A percentile compares a stretch with the other conserved stretches of the same genome.
Evolutionary conservation across 805 yeast species (phyloP).

Genomic region (Candida glaebosa): DNA sequence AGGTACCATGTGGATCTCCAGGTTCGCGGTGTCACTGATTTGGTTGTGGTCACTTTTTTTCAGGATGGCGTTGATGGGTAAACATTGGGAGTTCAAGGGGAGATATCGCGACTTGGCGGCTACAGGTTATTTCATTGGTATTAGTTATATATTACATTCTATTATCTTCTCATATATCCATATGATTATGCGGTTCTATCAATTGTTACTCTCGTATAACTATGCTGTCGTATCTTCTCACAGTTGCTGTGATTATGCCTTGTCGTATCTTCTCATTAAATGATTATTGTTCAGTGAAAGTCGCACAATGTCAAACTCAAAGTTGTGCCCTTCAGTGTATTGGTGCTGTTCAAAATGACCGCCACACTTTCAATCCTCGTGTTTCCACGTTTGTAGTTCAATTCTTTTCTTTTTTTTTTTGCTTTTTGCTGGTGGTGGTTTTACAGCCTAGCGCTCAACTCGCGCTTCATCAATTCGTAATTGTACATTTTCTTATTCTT

Average conservation of each 20-base stretch:
- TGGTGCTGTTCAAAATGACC: too few species aligned
- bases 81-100: too few species aligned
- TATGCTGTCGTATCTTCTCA: constrained; percentile 2
- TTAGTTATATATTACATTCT: constrained; percentile 2
- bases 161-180: constrained; percentile 2
- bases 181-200: not conserved
- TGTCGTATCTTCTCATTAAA: constrained; percentile 2
- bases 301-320: not conserved
- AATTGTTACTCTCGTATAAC: not conserved
- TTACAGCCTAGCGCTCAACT: too few species aligned
- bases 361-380: too few species aligned
- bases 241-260: not conserved
- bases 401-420: too few species aligned
- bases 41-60: too few species aligned
- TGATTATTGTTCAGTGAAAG: constrained; percentile 1
- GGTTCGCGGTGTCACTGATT: too few species aligned
- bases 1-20: not conserved
- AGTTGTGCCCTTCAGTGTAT: not conserved
- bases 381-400: not conserved
- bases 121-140: too few species aligned
- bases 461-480: constrained; percentile 7
- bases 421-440: not conserved
- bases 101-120: too few species aligned
- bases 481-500: constrained; percentile 22
- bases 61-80: too few species aligned